A percentile compares a stretch with the other conserved stretches of the same genome.
Evolutionary conservation across 176 grass and related monocot genomes (phyloP).

Genomic region (Tuctoria greenei): DNA sequence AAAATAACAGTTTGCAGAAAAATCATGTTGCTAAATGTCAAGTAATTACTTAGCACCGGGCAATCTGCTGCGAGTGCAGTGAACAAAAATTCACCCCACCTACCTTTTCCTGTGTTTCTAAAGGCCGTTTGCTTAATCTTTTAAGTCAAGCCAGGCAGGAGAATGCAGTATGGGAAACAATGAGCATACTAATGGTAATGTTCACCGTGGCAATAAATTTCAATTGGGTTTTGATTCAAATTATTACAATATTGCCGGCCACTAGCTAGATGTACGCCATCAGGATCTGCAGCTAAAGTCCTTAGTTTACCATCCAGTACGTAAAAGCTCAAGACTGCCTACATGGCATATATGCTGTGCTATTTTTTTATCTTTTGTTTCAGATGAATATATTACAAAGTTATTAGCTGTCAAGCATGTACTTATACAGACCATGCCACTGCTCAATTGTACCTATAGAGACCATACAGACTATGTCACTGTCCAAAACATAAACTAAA

Average conservation of each 20-base stretch:
- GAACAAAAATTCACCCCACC: background rate
- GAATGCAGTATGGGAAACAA: background rate
- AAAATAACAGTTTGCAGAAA: slow-evolving; percentile 8
- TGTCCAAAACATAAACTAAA: background rate
- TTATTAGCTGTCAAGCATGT: no score
- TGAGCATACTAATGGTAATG: background rate
- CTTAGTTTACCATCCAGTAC: background rate
- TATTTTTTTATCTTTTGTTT: no score
- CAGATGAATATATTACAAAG: no score
- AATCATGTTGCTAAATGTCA: slow-evolving; percentile 12
- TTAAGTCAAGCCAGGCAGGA: background rate
- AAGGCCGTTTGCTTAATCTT: slow-evolving; percentile 9
- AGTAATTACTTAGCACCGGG: background rate
- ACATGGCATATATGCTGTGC: background rate
- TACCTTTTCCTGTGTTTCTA: background rate
- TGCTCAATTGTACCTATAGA: no score
- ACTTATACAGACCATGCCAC: no score
- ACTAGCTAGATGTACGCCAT: no score
- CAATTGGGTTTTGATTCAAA: background rate
- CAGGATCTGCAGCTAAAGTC: background rate
- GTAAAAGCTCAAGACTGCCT: background rate
- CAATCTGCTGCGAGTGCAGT: background rate
- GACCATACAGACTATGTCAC: no score
- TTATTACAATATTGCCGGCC: background rate
- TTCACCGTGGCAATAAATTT: background rate